These are phyloP conservation scores for Pogostemon cablin DNA, from an alignment of 257 asterid species.

Conservation along the genomic window DNA sequence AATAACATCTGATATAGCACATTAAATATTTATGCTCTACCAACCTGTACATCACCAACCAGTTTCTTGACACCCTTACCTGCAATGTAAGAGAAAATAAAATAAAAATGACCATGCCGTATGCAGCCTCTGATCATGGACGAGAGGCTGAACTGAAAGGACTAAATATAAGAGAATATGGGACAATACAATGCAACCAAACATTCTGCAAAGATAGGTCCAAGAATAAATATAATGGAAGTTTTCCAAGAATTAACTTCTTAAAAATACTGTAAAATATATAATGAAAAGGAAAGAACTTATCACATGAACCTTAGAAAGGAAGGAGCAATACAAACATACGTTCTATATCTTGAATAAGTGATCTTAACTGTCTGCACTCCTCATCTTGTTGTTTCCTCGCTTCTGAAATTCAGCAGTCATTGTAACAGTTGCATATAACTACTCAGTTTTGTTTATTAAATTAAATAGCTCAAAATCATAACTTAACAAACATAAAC, in stretches of 20 bases:
- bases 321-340: slow-evolving; percentile 38
- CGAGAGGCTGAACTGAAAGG: slow-evolving; percentile 20
- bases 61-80: slow-evolving; percentile 77
- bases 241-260: slow-evolving; percentile 4
- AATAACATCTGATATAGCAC: slow-evolving; percentile 25
- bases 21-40: slow-evolving; percentile 30
- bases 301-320: slow-evolving; percentile 25
- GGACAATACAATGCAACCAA: slow-evolving; percentile 8
- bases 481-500: slow-evolving; percentile 4
- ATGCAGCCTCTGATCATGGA: slow-evolving; percentile 27
- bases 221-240: slow-evolving; percentile 1
- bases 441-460: not conserved
- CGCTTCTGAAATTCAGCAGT: slow-evolving; percentile 65
- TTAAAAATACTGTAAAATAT: slow-evolving; percentile 7
- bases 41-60: slow-evolving; percentile 76
- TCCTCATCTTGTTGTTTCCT: slow-evolving; percentile 67
- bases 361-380: slow-evolving; percentile 75
- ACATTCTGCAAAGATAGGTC: not conserved
- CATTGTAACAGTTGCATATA: slow-evolving; percentile 26
- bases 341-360: slow-evolving; percentile 91
- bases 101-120: slow-evolving; percentile 28
- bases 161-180: slow-evolving; percentile 2
- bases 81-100: slow-evolving; percentile 49
- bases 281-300: not conserved
- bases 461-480: slow-evolving; percentile 24